phyloP scores from a whole-genome alignment of 2,329 filamentous ascomycete genomes.

The Penicillium sp. region DNA sequence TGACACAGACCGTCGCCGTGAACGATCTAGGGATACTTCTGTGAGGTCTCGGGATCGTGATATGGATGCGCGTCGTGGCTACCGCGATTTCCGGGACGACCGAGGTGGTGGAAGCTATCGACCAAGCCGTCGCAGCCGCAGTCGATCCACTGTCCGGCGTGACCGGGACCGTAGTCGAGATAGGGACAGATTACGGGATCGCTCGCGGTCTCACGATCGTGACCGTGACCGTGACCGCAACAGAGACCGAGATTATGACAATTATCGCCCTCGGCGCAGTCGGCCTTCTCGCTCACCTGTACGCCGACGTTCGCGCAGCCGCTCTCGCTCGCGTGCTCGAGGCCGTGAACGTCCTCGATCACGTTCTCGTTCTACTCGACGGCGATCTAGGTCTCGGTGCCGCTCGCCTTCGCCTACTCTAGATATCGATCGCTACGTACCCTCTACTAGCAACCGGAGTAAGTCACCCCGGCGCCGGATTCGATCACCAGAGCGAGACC shows the following conservation, averaged over 20 bases:
- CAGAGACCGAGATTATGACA: conserved; percentile 25
- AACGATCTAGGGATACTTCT: conserved; percentile 31
- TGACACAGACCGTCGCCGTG: conserved; percentile 31
- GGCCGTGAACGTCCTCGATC: conserved; percentile 16
- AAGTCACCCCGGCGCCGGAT: conserved; percentile 42
- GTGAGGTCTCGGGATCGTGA: conserved; percentile 35
- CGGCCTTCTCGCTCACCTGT: conserved; percentile 28
- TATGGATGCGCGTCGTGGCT: conserved; percentile 33
- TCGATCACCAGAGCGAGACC: conserved; percentile 38
- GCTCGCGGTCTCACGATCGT: conserved; percentile 22
- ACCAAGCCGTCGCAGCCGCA: conserved; percentile 36
- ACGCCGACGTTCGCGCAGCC: conserved; percentile 16
- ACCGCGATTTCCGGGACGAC: conserved; percentile 32
- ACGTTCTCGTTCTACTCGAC: conserved; percentile 23
- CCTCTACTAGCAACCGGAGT: conserved; percentile 42
- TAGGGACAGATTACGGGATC: conserved; percentile 15
- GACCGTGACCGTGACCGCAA: conserved; percentile 26
- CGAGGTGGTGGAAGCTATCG: conserved; percentile 35
- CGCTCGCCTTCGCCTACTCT: conserved; percentile 34
- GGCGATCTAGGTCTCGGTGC: conserved; percentile 36
- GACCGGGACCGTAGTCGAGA: conserved; percentile 27
- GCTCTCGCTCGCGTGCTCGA: conserved; percentile 16
- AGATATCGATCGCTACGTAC: conserved; percentile 48
- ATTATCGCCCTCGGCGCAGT: conserved; percentile 27
- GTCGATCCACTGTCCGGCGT: conserved; percentile 32